phyloP scores from a whole-genome alignment of 2,329 filamentous ascomycete species.

The Trematosphaeria pertusa region DNA sequence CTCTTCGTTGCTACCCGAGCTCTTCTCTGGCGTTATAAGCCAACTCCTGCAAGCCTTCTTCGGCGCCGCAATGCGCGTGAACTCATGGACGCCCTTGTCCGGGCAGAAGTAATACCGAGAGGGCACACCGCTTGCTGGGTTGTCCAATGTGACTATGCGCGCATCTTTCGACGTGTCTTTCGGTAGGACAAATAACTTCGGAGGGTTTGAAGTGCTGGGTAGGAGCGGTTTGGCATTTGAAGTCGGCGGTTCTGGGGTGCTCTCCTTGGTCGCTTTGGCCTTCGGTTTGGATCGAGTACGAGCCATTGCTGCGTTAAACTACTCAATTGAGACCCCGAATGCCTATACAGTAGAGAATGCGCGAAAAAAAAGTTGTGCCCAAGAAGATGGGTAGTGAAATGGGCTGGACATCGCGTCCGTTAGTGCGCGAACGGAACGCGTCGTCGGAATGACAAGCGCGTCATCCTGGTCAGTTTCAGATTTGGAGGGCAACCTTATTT shows the following conservation, averaged over 20 bases:
- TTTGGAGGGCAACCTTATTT: slow-evolving; percentile 35
- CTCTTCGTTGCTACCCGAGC: slow-evolving; percentile 9
- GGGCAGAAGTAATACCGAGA: slow-evolving; percentile 67
- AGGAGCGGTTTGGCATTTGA: slow-evolving; percentile 40
- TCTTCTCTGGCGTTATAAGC: slow-evolving; percentile 51
- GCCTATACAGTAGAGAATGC: background rate
- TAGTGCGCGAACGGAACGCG: slow-evolving; percentile 23
- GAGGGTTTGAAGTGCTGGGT: slow-evolving; percentile 50
- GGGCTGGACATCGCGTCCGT: slow-evolving; percentile 7
- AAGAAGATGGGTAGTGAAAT: background rate
- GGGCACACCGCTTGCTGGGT: slow-evolving; percentile 58
- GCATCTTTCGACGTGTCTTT: slow-evolving; percentile 58
- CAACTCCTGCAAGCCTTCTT: slow-evolving; percentile 61
- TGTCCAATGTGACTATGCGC: slow-evolving; percentile 62
- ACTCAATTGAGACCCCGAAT: slow-evolving; percentile 1
- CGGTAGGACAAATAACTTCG: slow-evolving; percentile 66
- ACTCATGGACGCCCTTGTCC: slow-evolving; percentile 65
- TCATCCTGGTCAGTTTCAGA: slow-evolving; percentile 41
- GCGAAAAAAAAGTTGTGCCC: slow-evolving; percentile 3
- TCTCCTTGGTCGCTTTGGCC: slow-evolving; percentile 19
- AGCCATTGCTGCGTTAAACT: slow-evolving; percentile 30
- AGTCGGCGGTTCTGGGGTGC: slow-evolving; percentile 30
- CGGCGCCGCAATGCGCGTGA: slow-evolving; percentile 63
- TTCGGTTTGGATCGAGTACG: slow-evolving; percentile 45
- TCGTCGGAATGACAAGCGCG: slow-evolving; percentile 26